phyloP scores from a whole-genome alignment of 1,284 basidiomycete genomes.

The Heterobasidion irregulare region DNA sequence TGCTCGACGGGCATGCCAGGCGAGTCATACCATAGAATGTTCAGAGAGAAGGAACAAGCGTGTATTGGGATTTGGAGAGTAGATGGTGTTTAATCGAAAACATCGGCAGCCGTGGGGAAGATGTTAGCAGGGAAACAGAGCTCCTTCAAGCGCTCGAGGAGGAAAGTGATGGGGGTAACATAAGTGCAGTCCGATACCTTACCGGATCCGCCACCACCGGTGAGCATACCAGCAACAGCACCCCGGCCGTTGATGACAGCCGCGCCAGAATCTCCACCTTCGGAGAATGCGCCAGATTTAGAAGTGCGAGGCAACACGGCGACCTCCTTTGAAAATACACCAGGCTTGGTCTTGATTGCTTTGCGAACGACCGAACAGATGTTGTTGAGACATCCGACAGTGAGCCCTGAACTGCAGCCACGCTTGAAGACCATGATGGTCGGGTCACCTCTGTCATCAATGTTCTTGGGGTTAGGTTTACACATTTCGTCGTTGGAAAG shows the following conservation, averaged over 20 bases:
- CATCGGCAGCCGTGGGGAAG: conserved; percentile 6
- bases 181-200: conserved; percentile 16
- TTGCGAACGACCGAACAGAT: conserved; percentile 12
- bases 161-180: conserved; percentile 16
- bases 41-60: no score
- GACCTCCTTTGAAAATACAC: conserved; percentile 4
- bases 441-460: conserved; percentile 1
- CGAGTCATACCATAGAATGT: conserved; percentile 63
- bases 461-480: background rate
- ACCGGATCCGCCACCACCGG: conserved; percentile 14
- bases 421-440: conserved; percentile 14
- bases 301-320: conserved; percentile 14
- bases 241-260: conserved; percentile 14
- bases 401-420: conserved; percentile 10
- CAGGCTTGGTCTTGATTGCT: background rate
- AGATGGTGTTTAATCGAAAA: no score
- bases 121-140: conserved; percentile 12
- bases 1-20: background rate
- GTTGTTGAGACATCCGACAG: conserved; percentile 13
- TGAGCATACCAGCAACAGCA: conserved; percentile 17
- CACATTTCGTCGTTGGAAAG: conserved; percentile 6
- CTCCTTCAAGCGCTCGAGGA: conserved; percentile 12
- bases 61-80: no score
- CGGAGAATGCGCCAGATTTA: conserved; percentile 16
- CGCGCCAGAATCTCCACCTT: conserved; percentile 19